These are phyloP conservation scores for Euphrasia arctica DNA, from an alignment of 305 asterid genomes.

Conservation along the genomic window DNA sequence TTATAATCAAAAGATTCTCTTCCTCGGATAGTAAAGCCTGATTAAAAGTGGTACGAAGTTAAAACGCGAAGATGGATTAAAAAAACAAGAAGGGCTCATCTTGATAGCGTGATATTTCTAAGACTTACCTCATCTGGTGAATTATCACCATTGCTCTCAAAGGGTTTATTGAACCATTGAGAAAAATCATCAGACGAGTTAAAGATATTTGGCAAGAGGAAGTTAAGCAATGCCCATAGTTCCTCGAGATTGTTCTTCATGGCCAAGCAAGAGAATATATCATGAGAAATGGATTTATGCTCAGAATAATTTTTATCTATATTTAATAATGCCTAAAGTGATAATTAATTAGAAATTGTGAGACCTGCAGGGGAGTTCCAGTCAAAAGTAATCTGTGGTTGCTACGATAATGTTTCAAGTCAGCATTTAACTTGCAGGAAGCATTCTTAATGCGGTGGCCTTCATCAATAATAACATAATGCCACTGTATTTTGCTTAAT, in stretches of 20 bases:
- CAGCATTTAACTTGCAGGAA: slow-evolving; percentile 99
- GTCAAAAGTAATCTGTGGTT: slow-evolving; percentile 94
- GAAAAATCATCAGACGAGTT: slow-evolving; percentile 99
- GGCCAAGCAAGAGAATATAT: slow-evolving; percentile 19
- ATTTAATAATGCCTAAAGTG: slow-evolving; percentile 18
- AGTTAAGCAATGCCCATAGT: slow-evolving; percentile 98
- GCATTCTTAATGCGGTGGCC: slow-evolving; percentile 99
- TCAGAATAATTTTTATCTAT: not conserved
- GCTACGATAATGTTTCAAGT: slow-evolving; percentile 87
- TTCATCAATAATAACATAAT: slow-evolving; percentile 93
- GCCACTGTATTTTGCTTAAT: slow-evolving; percentile 92
- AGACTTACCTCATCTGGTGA: slow-evolving; percentile 79
- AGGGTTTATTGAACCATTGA: slow-evolving; percentile 99
- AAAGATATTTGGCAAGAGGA: slow-evolving; percentile 94
- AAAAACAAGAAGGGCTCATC: slow-evolving; percentile 16
- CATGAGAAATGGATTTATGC: slow-evolving; percentile 8
- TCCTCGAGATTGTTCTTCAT: slow-evolving; percentile 99
- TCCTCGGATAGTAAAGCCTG: slow-evolving; percentile 98
- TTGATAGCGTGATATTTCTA: slow-evolving; percentile 7
- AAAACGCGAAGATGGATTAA: slow-evolving; percentile 18
- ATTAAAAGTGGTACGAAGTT: slow-evolving; percentile 24
- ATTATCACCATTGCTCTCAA: slow-evolving; percentile 89
- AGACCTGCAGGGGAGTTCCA: slow-evolving; percentile 97
- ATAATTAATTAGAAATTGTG: slow-evolving; percentile 19
- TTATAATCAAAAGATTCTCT: slow-evolving; percentile 96